phyloP scores from a whole-genome alignment of 345 rosid genomes.

The Geranium rotundifolium region DNA sequence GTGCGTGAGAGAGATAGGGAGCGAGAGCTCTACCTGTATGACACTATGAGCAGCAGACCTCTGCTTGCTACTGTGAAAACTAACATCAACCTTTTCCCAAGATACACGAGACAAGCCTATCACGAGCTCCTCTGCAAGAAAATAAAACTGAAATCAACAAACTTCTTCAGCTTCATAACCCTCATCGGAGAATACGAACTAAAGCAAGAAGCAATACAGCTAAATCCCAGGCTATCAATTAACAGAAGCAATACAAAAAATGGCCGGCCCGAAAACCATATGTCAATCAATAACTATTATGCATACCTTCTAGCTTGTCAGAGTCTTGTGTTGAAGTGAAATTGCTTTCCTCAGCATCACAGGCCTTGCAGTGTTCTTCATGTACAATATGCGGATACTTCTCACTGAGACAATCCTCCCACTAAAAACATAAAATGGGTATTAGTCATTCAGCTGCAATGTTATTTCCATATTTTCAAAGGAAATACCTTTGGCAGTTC shows the following conservation, averaged over 20 bases:
- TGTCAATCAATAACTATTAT: neutral
- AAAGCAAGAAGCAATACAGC: constrained; percentile 1
- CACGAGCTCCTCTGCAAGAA: constrained; percentile 65
- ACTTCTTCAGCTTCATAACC: too few relatives aligned
- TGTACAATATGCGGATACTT: constrained; percentile 84
- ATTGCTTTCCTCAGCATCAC: constrained; percentile 32
- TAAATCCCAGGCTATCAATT: neutral
- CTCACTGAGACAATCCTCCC: constrained; percentile 54
- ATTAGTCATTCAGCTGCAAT: neutral
- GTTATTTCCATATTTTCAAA: neutral
- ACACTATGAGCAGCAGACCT: constrained; percentile 91
- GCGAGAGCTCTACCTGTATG: constrained; percentile 60
- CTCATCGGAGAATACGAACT: neutral
- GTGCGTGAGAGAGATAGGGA: neutral
- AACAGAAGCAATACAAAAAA: neutral
- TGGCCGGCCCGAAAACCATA: neutral
- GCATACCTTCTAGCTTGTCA: constrained; percentile 74
- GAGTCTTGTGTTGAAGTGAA: constrained; percentile 24
- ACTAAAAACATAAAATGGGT: constrained; percentile 28
- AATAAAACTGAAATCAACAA: constrained; percentile 4
- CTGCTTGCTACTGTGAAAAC: constrained; percentile 71
- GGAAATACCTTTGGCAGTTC: constrained; percentile 73
- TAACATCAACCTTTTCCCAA: constrained; percentile 95
- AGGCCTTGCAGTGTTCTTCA: constrained; percentile 80
- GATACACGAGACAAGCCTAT: constrained; percentile 69